phyloP scores from a whole-genome alignment of 2,329 filamentous ascomycete species.

The Zasmidium angulare region DNA sequence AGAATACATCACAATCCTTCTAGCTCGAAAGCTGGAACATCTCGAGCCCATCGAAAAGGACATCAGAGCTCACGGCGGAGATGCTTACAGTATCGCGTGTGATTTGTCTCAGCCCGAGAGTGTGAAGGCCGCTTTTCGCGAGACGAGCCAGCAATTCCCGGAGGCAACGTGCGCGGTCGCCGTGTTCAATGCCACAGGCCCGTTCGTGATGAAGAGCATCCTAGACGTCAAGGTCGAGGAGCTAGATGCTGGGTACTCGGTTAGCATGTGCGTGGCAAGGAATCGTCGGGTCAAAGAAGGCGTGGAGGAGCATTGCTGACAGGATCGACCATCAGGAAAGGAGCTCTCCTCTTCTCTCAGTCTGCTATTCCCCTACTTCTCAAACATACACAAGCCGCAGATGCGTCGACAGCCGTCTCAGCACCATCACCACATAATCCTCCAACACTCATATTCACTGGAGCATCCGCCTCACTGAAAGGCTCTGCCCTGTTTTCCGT shows the following conservation, averaged over 20 bases:
- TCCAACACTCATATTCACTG: slow-evolving; percentile 78
- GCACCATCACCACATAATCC: slow-evolving; percentile 55
- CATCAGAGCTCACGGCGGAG: slow-evolving; percentile 65
- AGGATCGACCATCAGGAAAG: slow-evolving; percentile 39
- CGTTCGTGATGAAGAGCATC: slow-evolving; percentile 58
- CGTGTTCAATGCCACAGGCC: slow-evolving; percentile 65
- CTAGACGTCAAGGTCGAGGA: slow-evolving; percentile 59
- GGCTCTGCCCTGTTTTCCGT: slow-evolving; percentile 65
- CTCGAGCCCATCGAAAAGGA: slow-evolving; percentile 64
- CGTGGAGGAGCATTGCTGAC: too few species aligned
- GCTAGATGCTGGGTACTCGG: slow-evolving; percentile 51
- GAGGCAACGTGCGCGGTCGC: slow-evolving; percentile 53
- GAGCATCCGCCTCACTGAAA: slow-evolving; percentile 75
- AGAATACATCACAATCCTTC: slow-evolving; percentile 68
- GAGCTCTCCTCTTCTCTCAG: slow-evolving; percentile 74
- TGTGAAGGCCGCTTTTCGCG: slow-evolving; percentile 59
- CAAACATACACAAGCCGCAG: slow-evolving; percentile 50
- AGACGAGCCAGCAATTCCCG: slow-evolving; percentile 59
- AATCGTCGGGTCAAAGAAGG: too few species aligned
- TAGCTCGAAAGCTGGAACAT: slow-evolving; percentile 65
- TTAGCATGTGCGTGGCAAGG: slow-evolving; percentile 44
- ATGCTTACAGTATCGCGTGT: slow-evolving; percentile 66
- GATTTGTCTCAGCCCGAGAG: slow-evolving; percentile 58
- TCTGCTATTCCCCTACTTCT: slow-evolving; percentile 68
- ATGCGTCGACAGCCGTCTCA: slow-evolving; percentile 42